phyloP scores from a whole-genome alignment of 805 yeast genomes.

The Naumovozyma baii region DNA sequence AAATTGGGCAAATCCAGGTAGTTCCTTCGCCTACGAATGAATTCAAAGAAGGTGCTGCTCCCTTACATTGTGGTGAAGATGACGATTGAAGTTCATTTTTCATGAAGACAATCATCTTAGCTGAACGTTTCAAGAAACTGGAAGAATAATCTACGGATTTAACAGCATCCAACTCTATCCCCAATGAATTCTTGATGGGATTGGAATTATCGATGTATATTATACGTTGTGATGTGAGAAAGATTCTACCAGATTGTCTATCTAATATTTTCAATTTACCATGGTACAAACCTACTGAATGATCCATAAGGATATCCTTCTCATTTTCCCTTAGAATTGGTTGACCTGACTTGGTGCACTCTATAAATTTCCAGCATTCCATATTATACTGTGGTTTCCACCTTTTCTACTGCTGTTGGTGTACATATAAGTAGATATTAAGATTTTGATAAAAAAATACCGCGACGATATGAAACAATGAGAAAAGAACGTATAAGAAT shows the following conservation, averaged over 20 bases:
- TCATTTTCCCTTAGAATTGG: constrained; percentile 38
- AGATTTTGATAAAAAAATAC: no score
- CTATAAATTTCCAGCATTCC: constrained; percentile 31
- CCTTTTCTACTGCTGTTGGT: background rate
- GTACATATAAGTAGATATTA: no score
- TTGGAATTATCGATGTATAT: constrained; percentile 55
- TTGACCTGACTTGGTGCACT: constrained; percentile 32
- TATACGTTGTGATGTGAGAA: constrained; percentile 63
- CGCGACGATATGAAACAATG: no score
- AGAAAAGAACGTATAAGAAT: no score
- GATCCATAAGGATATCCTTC: constrained; percentile 42
- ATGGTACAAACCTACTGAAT: constrained; percentile 65
- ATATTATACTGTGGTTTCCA: constrained; percentile 4
- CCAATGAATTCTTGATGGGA: constrained; percentile 37
- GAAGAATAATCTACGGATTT: constrained; percentile 33
- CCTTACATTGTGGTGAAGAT: background rate
- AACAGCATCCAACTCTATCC: constrained; percentile 38
- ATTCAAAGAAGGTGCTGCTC: background rate
- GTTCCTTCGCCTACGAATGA: constrained; percentile 1
- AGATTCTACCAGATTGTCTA: constrained; percentile 67
- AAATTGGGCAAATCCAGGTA: constrained; percentile 81
- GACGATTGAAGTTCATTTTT: constrained; percentile 10
- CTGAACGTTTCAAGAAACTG: constrained; percentile 66
- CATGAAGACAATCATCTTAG: constrained; percentile 51
- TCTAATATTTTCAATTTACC: constrained; percentile 55